Conservation (phyloP, 345 rosid species). For the Pistacia integerrima region DNA sequence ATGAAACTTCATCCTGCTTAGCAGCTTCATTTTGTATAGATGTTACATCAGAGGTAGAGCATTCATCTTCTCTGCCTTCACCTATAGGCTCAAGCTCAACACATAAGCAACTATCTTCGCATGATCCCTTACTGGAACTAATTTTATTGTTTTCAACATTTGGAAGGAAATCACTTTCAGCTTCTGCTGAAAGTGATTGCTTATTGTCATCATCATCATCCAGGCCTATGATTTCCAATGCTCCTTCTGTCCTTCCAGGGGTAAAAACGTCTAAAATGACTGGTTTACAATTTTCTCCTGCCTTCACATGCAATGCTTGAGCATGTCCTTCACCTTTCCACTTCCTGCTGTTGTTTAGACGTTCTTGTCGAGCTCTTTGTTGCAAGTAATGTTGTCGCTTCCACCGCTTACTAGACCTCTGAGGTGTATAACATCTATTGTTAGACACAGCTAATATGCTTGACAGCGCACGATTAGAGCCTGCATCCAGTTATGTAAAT, state of each 20-base stretch:
- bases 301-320: slow-evolving; percentile 39
- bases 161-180: slow-evolving; percentile 36
- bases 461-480: slow-evolving; percentile 49
- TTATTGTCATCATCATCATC: slow-evolving; percentile 43
- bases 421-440: slow-evolving; percentile 56
- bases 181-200: slow-evolving; percentile 32
- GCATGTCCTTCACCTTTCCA: slow-evolving; percentile 80
- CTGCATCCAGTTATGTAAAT: slow-evolving; percentile 36
- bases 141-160: slow-evolving; percentile 44
- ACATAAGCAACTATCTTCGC: slow-evolving; percentile 34
- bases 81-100: slow-evolving; percentile 26
- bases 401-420: slow-evolving; percentile 85
- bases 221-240: slow-evolving; percentile 38
- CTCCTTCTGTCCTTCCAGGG: slow-evolving; percentile 35
- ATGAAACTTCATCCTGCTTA: slow-evolving; percentile 47
- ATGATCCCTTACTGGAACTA: slow-evolving; percentile 31
- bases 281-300: slow-evolving; percentile 35
- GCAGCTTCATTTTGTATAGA: slow-evolving; percentile 33
- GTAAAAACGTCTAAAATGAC: slow-evolving; percentile 27
- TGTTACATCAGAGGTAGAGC: slow-evolving; percentile 41
- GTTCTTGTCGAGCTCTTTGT: slow-evolving; percentile 90
- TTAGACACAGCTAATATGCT: slow-evolving; percentile 47
- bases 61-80: slow-evolving; percentile 33
- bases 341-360: slow-evolving; percentile 84
- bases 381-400: slow-evolving; percentile 79